Evolutionary conservation across 2,329 filamentous ascomycete species (phyloP).

Genomic region (Calcarisporium arbuscula): DNA sequence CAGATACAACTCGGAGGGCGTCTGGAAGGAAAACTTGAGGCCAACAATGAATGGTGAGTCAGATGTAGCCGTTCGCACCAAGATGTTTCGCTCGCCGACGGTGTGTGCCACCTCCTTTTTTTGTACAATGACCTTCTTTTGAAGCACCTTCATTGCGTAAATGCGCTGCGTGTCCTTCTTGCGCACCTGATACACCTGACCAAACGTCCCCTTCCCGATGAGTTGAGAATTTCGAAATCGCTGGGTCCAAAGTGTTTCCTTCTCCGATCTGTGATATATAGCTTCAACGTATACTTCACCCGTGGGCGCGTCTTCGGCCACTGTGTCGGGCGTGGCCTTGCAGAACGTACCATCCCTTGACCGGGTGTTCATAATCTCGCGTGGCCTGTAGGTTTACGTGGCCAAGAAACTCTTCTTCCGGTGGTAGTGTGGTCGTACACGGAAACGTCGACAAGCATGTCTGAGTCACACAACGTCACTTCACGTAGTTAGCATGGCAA

Average conservation of each 20-base stretch:
- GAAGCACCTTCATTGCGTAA: slow-evolving; percentile 98
- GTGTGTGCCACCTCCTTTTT: slow-evolving; percentile 99
- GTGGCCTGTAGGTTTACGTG: slow-evolving; percentile 75
- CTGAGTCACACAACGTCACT: slow-evolving; percentile 91
- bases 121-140: slow-evolving; percentile 99
- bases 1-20: slow-evolving; percentile 91
- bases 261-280: slow-evolving; percentile 78
- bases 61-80: slow-evolving; percentile 90
- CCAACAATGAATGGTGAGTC: slow-evolving; percentile 98
- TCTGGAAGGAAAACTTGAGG: slow-evolving; percentile 98
- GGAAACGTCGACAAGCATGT: slow-evolving; percentile 86
- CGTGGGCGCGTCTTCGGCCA: slow-evolving; percentile 64
- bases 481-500: too few relatives aligned
- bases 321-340: slow-evolving; percentile 67
- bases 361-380: slow-evolving; percentile 59
- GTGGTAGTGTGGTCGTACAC: slow-evolving; percentile 79
- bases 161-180: slow-evolving; percentile 96
- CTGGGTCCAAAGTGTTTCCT: slow-evolving; percentile 86
- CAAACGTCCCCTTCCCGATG: slow-evolving; percentile 97
- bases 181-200: slow-evolving; percentile 95
- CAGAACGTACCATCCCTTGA: slow-evolving; percentile 81
- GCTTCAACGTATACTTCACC: slow-evolving; percentile 89
- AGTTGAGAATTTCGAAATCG: slow-evolving; percentile 95
- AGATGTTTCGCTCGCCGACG: slow-evolving; percentile 91
- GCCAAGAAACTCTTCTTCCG: slow-evolving; percentile 84